Evolutionary conservation across 495 filamentous ascomycete species (phyloP), one percentile per base, ranked within the genome.

Genomic region (Hyaloscypha hepaticicola): DNA sequence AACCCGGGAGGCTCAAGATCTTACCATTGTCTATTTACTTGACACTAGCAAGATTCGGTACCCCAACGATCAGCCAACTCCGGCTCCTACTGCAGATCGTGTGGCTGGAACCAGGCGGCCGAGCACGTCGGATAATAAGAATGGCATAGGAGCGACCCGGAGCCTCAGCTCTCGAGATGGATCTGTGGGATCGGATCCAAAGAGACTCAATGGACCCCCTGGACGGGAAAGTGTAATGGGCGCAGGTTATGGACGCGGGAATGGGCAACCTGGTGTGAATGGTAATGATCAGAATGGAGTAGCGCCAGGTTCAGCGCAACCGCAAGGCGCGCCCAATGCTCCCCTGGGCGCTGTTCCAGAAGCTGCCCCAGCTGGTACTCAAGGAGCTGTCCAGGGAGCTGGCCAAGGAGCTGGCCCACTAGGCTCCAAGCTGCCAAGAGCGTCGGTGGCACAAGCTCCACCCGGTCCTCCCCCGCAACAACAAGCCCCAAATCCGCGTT

Each of bases 31-130:
- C 16, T 99, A 98, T 74, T 82, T 96, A 58, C 79, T 99, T 45
- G 95, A 98, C 74, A 99, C 95, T 1, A 83, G 84, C 21, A 99
- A 99, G 74, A 99, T 99, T 55, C 85, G 94, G 38, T 99, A 98
- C 74, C 95, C 95, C 0, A 88, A 88, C 53, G 93, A 96, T 70
- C 77, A 85, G 41, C 89, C 83, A 72, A 80, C 81, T 29, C 80
- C 81, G 53, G 70, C 72, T 7, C 73, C 75, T 41, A 63, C 73
- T 19, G 73, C 69, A 28, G 75, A 79, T 55, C 72, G 75, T 12
- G 70, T 73, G 22, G 70, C 70, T 2, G 76, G 75, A 14, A 61
- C 65, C 57, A 70, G 78, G 34, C 65, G 78, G 38, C 78, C 78
- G n/a, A 80, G 78, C 64, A 72, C 72, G 55, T 70, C 73, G 28